Base-by-base conservation (phyloP, 2,329 filamentous ascomycete species). In the Penicillium sp. region DNA sequence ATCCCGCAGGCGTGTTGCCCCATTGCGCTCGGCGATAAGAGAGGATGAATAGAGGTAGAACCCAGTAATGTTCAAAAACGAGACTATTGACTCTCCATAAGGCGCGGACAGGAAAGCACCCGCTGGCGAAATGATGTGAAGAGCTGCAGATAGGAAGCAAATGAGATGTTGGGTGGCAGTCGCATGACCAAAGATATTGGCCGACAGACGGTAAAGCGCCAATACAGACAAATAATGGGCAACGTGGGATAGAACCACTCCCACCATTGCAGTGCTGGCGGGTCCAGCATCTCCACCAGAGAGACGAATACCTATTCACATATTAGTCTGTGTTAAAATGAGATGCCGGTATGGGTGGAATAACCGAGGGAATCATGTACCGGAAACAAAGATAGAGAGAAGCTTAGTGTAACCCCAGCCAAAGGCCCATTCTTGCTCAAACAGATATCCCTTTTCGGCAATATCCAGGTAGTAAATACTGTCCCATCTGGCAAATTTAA, bases 51-150 rank as follows among this genome's bases (percentile, higher is more conserved):
- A 94, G 46, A 88, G 71, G 31, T 89, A 80, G 66, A 86, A 86
- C 1, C 91, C 94, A 0, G 81, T 64, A 66, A 97, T 90, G 39
- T 89, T 89, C 34, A 96, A 78, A 22, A 89, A 79, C 0, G 93
- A 86, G 72, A 92, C 97, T 0, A 87, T 73, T 60, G 89, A 85
- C 76, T 99, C 94, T 10, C 85, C 82, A 72, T 94, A 96, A 0
- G 93, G 91, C 0, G 92, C 88, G 0, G 89, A 92, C 18, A 99
- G 82, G 70, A 99, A 97, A 2, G 97, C 75, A 0, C 93, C 93
- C 0, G 89, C 94, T 0, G 94, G 93, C 0, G 90, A 94, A 47
- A 97, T 69, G 53, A 96, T 82, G 72, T 97, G 91, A 47, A 97
- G 78, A 16, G 83, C 76, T 3, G 90, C 85, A 9, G 90, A 82